These are phyloP conservation scores for Trichoderma polysporum DNA, from an alignment of 2,329 filamentous ascomycete genomes.

Conservation along the genomic window DNA sequence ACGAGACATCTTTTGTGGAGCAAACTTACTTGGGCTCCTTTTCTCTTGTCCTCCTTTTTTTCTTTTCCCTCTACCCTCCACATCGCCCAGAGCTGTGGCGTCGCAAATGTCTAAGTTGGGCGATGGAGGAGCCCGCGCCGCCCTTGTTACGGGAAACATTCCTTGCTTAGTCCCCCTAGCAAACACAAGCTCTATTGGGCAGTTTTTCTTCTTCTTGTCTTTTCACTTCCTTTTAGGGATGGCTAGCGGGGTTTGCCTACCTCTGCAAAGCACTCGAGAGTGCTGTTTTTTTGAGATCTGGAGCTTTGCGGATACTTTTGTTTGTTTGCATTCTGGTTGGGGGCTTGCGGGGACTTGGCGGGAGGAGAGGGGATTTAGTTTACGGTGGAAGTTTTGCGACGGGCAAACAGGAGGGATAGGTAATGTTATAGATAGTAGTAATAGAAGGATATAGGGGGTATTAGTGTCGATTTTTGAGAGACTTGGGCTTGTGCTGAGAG, in stretches of 20 bases:
- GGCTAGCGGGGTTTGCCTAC: too few species aligned
- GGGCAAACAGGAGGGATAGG: not conserved
- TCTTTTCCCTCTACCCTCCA: not conserved
- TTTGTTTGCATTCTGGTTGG: conserved; percentile 14
- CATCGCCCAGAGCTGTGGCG: not conserved
- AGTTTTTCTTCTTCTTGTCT: too few species aligned
- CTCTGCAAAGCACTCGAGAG: not conserved
- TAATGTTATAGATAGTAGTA: not conserved
- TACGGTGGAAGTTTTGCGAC: not conserved
- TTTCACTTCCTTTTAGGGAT: not conserved
- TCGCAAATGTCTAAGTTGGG: conserved; percentile 15
- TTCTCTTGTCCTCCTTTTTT: not conserved
- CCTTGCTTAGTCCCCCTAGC: conserved; percentile 8
- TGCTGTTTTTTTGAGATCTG: not conserved
- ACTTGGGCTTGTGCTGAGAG: too few species aligned
- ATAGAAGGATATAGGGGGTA: too few species aligned
- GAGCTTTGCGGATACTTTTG: not conserved
- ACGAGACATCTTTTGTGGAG: not conserved
- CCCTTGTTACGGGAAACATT: conserved; percentile 22
- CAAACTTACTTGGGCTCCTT: not conserved
- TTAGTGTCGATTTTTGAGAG: too few species aligned
- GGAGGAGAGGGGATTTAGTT: not conserved
- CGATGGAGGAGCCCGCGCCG: not conserved
- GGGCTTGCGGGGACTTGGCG: not conserved
- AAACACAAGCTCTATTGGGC: not conserved